These are phyloP conservation scores for Colletotrichum graminicola DNA, from an alignment of 2,329 filamentous ascomycete genomes.

Conservation along the genomic window DNA sequence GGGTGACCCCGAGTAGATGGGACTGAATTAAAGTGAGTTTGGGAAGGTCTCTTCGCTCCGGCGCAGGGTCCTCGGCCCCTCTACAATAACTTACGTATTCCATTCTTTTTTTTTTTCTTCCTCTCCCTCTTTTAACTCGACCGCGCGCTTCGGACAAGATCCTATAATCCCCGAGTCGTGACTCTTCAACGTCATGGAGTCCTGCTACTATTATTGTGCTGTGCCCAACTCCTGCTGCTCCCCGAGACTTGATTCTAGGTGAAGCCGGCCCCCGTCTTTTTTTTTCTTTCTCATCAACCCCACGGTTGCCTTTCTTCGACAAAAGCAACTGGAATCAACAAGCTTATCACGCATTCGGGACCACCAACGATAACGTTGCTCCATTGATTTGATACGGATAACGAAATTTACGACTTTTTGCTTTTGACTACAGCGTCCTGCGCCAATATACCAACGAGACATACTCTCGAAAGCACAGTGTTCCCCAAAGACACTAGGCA, in stretches of 20 bases:
- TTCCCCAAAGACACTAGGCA: background rate
- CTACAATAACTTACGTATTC: conserved; percentile 41
- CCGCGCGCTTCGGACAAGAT: conserved; percentile 39
- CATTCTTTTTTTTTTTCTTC: conserved; percentile 32
- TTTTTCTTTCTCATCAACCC: background rate
- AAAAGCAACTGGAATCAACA: background rate
- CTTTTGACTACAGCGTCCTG: background rate
- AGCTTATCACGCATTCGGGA: conserved; percentile 8
- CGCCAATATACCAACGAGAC: background rate
- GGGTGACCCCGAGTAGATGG: conserved; percentile 39
- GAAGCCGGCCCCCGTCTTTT: conserved; percentile 13
- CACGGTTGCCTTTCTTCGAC: background rate
- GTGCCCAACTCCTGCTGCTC: conserved; percentile 16
- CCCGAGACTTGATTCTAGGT: conserved; percentile 30
- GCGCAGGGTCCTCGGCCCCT: conserved; percentile 41
- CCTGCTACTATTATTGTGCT: conserved; percentile 2
- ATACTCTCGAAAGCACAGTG: background rate
- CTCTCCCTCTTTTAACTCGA: conserved; percentile 22
- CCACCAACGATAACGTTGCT: background rate
- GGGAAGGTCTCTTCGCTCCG: conserved; percentile 26
- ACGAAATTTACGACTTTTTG: conserved; percentile 26
- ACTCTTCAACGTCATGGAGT: conserved; percentile 40
- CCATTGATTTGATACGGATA: conserved; percentile 19
- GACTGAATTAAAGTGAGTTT: conserved; percentile 40
- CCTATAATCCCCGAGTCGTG: conserved; percentile 2